Conservation (phyloP, 169 alveolate species). For the Eimeria tenella region DNA sequence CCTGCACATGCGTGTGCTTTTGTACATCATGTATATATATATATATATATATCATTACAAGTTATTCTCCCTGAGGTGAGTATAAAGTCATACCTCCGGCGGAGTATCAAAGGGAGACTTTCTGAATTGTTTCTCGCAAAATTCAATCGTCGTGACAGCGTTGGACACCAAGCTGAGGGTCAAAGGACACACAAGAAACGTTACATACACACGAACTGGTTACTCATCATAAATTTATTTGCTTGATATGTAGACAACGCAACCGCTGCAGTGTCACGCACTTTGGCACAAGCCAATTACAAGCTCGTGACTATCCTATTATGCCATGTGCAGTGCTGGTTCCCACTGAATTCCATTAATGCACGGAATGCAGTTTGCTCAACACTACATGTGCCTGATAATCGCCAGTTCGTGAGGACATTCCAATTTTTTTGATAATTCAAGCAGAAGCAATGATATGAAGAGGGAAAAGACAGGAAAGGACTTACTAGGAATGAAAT, state of each 20-base stretch:
- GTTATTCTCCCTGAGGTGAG: background rate
- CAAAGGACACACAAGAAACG: background rate
- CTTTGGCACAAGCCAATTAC: too few species aligned
- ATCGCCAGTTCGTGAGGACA: too few species aligned
- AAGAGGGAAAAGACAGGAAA: background rate
- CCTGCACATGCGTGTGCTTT: background rate
- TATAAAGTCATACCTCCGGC: constrained; percentile 16
- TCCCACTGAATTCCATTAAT: too few species aligned
- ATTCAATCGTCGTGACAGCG: constrained; percentile 91
- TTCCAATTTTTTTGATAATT: too few species aligned
- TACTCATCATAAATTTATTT: too few species aligned
- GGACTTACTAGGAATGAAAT: constrained; percentile 88
- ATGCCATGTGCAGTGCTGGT: too few species aligned
- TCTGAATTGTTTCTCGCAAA: constrained; percentile 88
- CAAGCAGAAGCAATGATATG: background rate
- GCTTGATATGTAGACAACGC: too few species aligned
- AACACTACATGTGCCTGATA: too few species aligned
- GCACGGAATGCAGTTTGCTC: too few species aligned
- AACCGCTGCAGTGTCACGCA: too few species aligned
- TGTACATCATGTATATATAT: background rate
- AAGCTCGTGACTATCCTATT: too few species aligned
- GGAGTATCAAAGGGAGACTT: background rate
- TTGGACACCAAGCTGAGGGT: constrained; percentile 81
- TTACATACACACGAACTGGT: too few species aligned
- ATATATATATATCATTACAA: background rate